Evolutionary conservation across 208 protist species (phyloP).

Genomic region (Crithidia sp.): DNA sequence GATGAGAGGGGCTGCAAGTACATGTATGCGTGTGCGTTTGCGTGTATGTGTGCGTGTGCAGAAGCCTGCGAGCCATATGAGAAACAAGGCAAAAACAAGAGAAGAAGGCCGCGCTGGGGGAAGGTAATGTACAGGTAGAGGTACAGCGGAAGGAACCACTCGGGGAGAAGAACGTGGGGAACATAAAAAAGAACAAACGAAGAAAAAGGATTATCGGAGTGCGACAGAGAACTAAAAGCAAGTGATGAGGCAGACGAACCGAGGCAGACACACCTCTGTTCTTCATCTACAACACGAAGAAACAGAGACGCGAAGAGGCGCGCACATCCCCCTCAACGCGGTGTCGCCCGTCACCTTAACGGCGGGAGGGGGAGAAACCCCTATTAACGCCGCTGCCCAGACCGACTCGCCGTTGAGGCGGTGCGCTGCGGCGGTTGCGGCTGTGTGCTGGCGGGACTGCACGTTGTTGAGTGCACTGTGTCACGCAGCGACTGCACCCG

Average conservation of each 20-base stretch:
- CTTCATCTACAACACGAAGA: too few species aligned
- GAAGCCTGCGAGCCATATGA: too few species aligned
- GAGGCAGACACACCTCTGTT: neutral
- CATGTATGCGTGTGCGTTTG: too few species aligned
- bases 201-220: neutral
- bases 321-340: too few species aligned
- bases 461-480: slow-evolving; percentile 27
- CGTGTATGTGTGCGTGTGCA: too few species aligned
- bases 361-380: neutral
- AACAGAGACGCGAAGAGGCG: too few species aligned
- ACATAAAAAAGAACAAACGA: slow-evolving; percentile 11
- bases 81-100: slow-evolving; percentile 8
- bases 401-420: slow-evolving; percentile 19
- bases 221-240: too few species aligned
- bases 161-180: neutral
- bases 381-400: slow-evolving; percentile 14
- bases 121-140: slow-evolving; percentile 22
- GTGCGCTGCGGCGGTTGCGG: slow-evolving; percentile 15
- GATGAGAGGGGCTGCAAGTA: too few species aligned
- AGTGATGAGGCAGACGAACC: neutral
- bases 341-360: too few species aligned
- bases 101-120: neutral
- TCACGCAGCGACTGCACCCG: slow-evolving; percentile 62
- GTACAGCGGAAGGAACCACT: neutral
- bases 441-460: slow-evolving; percentile 7